Evolutionary conservation across 331 rosid species (phyloP).

Genomic region (Malus hybrid): DNA sequence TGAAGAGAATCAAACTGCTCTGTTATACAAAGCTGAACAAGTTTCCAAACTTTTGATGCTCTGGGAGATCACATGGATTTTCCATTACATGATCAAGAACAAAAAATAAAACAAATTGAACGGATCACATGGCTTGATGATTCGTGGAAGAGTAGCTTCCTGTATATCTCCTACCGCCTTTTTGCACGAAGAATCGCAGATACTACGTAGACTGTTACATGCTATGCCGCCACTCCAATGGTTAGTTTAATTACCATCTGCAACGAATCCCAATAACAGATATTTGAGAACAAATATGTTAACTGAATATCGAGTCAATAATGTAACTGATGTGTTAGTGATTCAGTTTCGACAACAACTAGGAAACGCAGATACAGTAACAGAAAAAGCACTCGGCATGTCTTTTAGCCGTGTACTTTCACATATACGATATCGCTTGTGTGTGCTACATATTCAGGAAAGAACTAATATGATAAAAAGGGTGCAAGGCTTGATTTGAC

Average conservation of each 20-base stretch:
- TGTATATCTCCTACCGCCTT: background rate
- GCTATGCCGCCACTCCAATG: background rate
- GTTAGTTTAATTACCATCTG: slow-evolving; percentile 12
- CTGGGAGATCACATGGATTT: slow-evolving; percentile 4
- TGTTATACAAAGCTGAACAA: background rate
- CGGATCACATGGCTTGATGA: background rate
- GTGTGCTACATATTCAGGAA: background rate
- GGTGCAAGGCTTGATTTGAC: too few species aligned
- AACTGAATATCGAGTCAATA: background rate
- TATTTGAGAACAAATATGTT: too few species aligned
- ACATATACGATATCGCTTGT: background rate
- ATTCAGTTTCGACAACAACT: background rate
- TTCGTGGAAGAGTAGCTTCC: background rate
- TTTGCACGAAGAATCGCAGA: background rate
- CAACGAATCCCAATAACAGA: background rate
- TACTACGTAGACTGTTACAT: background rate
- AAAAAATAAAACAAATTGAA: background rate
- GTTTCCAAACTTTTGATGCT: background rate
- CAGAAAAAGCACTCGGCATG: background rate
- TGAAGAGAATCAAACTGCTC: background rate
- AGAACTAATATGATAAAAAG: too few species aligned
- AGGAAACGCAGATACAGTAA: background rate
- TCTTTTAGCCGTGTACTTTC: background rate
- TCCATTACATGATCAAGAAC: background rate
- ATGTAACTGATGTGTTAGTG: background rate